These are phyloP conservation scores for Penicillium fuscoglaucum DNA, from an alignment of 2,329 filamentous ascomycete species.

Conservation along the genomic window DNA sequence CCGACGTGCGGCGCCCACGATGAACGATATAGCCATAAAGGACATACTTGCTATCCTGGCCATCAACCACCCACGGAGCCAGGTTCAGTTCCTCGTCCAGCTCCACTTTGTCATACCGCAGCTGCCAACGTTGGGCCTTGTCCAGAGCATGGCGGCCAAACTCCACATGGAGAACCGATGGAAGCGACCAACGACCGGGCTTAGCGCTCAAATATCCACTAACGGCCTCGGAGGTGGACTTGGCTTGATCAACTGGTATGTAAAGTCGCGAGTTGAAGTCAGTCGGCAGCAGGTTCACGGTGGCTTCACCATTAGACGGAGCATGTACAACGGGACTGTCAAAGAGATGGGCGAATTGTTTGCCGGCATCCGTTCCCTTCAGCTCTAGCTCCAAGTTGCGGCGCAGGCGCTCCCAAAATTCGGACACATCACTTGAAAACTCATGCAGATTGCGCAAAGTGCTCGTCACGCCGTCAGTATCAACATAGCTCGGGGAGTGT, in stretches of 20 bases:
- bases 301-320: constrained; percentile 25
- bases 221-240: constrained; percentile 41
- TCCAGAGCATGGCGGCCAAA: constrained; percentile 60
- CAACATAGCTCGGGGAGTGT: constrained; percentile 41
- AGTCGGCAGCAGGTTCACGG: constrained; percentile 37
- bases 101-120: constrained; percentile 57
- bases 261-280: constrained; percentile 43
- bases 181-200: constrained; percentile 45
- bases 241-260: constrained; percentile 40
- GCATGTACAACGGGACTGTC: constrained; percentile 41
- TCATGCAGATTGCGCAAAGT: constrained; percentile 45
- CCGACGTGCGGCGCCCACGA: constrained; percentile 58
- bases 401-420: constrained; percentile 57
- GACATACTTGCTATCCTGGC: constrained; percentile 49
- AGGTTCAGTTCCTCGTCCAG: constrained; percentile 57
- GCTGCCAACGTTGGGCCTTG: constrained; percentile 55
- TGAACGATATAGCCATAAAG: constrained; percentile 63
- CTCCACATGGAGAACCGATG: constrained; percentile 56
- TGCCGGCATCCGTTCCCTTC: constrained; percentile 44
- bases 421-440: constrained; percentile 54
- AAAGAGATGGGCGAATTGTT: constrained; percentile 49
- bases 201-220: constrained; percentile 35
- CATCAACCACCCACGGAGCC: constrained; percentile 34
- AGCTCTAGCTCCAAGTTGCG: constrained; percentile 55
- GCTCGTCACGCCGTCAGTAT: constrained; percentile 45